Percentiles rank a stretch among this genome's conserved stretches.
phyloP scores from a whole-genome alignment of 192 early-diverging fungal genomes.

The Coemansia aciculifera region DNA sequence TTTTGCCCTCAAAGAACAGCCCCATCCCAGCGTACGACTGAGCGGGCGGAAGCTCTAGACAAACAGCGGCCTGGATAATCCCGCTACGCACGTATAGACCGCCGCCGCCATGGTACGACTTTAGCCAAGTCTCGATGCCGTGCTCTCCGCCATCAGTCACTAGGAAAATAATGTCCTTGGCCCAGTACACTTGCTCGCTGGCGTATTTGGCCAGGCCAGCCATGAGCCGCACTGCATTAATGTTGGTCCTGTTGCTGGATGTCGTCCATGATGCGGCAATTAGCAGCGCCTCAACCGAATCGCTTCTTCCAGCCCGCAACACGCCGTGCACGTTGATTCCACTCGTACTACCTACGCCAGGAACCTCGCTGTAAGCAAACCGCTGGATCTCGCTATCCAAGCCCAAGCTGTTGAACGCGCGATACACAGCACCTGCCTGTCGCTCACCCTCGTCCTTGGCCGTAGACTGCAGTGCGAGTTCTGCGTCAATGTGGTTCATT shows the following conservation, averaged over 20 bases:
- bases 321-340: conserved; percentile 83
- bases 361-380: conserved; percentile 31
- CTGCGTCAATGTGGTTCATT: conserved; percentile 23
- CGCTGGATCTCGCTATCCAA: conserved; percentile 47
- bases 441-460: conserved; percentile 2
- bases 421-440: conserved; percentile 15
- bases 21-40: conserved; percentile 61
- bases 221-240: conserved; percentile 35
- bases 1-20: conserved; percentile 81
- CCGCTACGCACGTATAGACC: conserved; percentile 61
- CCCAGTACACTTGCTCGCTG: conserved; percentile 75
- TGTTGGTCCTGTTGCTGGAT: conserved; percentile 54
- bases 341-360: conserved; percentile 19
- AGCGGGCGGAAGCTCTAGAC: conserved; percentile 78
- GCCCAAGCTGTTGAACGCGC: conserved; percentile 29
- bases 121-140: conserved; percentile 85
- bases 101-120: conserved; percentile 79
- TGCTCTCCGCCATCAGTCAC: conserved; percentile 73
- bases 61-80: conserved; percentile 81
- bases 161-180: conserved; percentile 89
- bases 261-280: conserved; percentile 81
- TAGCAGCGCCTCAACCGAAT: conserved; percentile 87
- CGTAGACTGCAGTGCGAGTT: not conserved
- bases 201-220: conserved; percentile 43
- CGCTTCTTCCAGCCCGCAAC: conserved; percentile 75